Base-by-base conservation (phyloP, 306 rosid species). In the Bauhinia variegata region DNA sequence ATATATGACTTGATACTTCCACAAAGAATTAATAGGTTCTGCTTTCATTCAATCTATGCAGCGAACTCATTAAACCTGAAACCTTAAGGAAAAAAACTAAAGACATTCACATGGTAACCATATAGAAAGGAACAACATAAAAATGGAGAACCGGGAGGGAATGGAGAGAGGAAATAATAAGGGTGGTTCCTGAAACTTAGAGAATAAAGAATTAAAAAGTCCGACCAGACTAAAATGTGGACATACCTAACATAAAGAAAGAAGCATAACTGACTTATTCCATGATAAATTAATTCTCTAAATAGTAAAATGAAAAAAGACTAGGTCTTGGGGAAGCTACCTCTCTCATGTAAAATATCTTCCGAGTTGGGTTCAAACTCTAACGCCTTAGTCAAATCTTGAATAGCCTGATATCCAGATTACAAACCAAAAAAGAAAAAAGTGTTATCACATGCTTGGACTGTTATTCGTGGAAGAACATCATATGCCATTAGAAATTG, bases 311-410 rank as follows among this genome's bases (percentile, higher is more conserved):
- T 16, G 58, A 37, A 5, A 31, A 43, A 32, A 17, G 13, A 17
- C 3, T n/a, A n/a, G n/a, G n/a, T n/a, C n/a, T n/a, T n/a, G n/a
- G n/a, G n/a, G n/a, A n/a, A n/a, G n/a, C n/a, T 88, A 91, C 97
- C 97, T 76, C 97, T 85, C 82, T 91, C 97, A 50, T 91, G 97
- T 74, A 91, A 80, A 72, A 88, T 86, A 77, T 91, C 96, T 12
- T 86, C 83, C 1, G 89, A 78, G 78, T 86, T 65, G 14, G 96
- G 95, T 74, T 91, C 96, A 70, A 88, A 85, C 77, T 84, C 95
- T 68, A 91, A 79, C 61, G 97, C 97, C 81, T 81, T 86, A 23
- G 95, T 83, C 83, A 91, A 78, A 80, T 91, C 97, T 78, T 76
- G 86, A 82, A 88, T 91, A 54, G 96, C 97, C 97, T 91, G 85